Evolutionary conservation across 345 rosid genomes (phyloP).

Genomic region (Populus deltoides): DNA sequence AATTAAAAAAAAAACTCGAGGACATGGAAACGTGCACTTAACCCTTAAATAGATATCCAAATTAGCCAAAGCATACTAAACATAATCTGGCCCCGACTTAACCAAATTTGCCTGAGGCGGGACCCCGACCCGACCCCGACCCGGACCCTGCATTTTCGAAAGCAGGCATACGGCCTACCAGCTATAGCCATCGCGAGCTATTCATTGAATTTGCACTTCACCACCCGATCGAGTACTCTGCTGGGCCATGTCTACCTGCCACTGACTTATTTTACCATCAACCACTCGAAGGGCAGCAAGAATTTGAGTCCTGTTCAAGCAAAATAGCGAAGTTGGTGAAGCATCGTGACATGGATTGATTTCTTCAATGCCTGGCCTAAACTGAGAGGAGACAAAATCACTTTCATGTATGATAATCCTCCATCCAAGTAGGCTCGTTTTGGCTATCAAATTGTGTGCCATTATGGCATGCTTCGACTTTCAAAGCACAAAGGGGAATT

Average conservation of each 20-base stretch:
- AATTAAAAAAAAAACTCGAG: background rate
- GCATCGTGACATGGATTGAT: background rate
- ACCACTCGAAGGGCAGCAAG: background rate
- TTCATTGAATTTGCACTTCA: background rate
- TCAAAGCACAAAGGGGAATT: background rate
- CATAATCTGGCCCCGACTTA: background rate
- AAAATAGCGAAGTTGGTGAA: background rate
- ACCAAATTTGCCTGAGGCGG: background rate
- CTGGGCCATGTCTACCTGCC: no score
- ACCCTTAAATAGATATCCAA: no score
- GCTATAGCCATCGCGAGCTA: background rate
- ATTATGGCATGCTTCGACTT: background rate
- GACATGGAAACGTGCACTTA: background rate
- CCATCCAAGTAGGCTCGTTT: no score
- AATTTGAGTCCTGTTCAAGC: background rate
- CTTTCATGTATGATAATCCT: background rate
- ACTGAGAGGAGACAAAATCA: background rate
- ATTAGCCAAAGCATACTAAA: background rate
- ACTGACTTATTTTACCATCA: background rate
- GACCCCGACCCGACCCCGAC: background rate
- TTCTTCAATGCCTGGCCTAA: no score
- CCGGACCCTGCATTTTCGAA: background rate
- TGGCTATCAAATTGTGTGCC: no score
- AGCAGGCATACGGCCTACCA: background rate
- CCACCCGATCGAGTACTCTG: background rate